Conservation (phyloP, 179 eudicot species). For the Actinidia chinensis region DNA sequence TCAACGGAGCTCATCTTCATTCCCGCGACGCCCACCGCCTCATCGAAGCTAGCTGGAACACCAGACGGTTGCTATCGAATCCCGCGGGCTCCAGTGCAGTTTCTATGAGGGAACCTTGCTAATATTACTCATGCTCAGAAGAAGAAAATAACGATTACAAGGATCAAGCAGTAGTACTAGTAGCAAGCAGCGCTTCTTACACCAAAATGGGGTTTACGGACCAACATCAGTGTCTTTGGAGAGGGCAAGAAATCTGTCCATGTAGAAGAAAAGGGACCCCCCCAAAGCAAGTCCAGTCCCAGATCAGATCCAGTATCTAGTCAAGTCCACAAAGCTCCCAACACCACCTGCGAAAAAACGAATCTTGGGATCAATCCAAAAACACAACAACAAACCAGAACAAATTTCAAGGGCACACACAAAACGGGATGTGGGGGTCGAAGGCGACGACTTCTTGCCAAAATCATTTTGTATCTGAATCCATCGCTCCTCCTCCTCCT, state of each 20-base stretch:
- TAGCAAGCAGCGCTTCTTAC: too few species aligned
- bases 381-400: background rate
- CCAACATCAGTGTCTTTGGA: conserved; percentile 74
- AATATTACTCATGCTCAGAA: conserved; percentile 2
- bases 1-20: conserved; percentile 46
- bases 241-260: conserved; percentile 68
- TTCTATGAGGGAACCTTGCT: conserved; percentile 30
- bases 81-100: conserved; percentile 47
- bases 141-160: too few species aligned
- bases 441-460: background rate
- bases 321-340: too few species aligned
- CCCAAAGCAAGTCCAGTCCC: conserved; percentile 18
- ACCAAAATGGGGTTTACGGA: conserved; percentile 43
- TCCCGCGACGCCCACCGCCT: conserved; percentile 77
- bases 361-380: too few species aligned
- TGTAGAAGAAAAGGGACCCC: conserved; percentile 45
- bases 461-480: background rate
- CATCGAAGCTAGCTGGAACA: conserved; percentile 89
- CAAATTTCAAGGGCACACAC: too few species aligned
- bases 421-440: too few species aligned
- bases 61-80: conserved; percentile 63
- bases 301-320: background rate
- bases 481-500: background rate
- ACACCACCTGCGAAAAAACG: too few species aligned
- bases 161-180: conserved; percentile 13